phyloP scores from a whole-genome alignment of 2,329 filamentous ascomycete genomes.

The Apiospora saccharicola region DNA sequence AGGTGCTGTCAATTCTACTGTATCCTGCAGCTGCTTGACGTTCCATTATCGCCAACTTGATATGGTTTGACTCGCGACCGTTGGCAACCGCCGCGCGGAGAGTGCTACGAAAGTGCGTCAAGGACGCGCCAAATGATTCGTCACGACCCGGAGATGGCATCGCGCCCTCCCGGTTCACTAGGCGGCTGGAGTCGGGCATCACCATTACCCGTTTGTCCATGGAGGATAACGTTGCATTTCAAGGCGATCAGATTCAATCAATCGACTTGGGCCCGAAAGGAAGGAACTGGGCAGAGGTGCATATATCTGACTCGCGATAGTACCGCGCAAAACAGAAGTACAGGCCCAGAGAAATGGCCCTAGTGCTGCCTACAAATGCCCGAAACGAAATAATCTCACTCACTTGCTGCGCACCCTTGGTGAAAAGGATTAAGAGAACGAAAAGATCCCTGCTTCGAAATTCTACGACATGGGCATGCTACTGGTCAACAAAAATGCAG shows the following conservation, averaged over 20 bases:
- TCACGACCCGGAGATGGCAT: background rate
- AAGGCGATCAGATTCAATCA: background rate
- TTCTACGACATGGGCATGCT: background rate
- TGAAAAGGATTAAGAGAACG: background rate
- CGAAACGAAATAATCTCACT: background rate
- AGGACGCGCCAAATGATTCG: slow-evolving; percentile 12
- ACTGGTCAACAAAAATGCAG: background rate
- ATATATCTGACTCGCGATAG: slow-evolving; percentile 14
- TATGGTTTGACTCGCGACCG: background rate
- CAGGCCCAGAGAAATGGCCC: background rate
- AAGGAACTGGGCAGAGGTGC: background rate
- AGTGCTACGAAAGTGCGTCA: background rate
- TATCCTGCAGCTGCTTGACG: background rate
- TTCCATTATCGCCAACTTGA: background rate
- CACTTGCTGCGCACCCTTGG: background rate
- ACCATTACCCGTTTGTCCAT: background rate
- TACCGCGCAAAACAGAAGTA: background rate
- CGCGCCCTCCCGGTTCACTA: background rate
- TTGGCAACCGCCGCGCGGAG: background rate
- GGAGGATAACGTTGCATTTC: slow-evolving; percentile 13
- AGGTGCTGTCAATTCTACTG: no score
- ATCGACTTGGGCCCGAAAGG: background rate
- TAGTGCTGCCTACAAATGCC: background rate
- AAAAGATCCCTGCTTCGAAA: background rate
- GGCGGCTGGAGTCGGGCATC: slow-evolving; percentile 13